Conservation (phyloP, 345 rosid species). For the Acer saccharum region DNA sequence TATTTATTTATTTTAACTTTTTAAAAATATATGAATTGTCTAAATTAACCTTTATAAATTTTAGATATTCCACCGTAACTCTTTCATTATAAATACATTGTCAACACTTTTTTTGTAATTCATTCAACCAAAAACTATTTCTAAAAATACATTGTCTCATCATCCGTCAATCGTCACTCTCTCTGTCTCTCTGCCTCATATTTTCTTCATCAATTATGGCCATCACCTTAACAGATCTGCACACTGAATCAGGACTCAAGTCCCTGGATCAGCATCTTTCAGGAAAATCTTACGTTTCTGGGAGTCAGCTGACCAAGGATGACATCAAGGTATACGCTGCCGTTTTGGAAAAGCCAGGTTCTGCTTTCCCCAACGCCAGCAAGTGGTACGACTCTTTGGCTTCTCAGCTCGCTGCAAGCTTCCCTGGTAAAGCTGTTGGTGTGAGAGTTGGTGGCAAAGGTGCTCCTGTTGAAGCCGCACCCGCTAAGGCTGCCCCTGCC, state of each 20-base stretch:
- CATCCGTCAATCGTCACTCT: background rate
- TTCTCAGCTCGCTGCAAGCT: slow-evolving; percentile 66
- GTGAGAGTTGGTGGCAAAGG: slow-evolving; percentile 62
- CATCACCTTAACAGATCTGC: slow-evolving; percentile 77
- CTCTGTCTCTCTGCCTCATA: background rate
- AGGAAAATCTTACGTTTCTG: slow-evolving; percentile 75
- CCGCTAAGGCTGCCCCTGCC: slow-evolving; percentile 51
- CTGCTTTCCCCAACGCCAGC: slow-evolving; percentile 67
- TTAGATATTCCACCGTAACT: too few species aligned
- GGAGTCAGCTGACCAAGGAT: slow-evolving; percentile 58
- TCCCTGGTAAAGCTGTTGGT: slow-evolving; percentile 85
- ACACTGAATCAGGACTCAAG: slow-evolving; percentile 81
- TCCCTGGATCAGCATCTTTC: slow-evolving; percentile 70
- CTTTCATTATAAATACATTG: too few species aligned
- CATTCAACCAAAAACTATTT: too few species aligned
- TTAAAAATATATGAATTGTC: too few species aligned
- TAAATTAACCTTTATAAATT: too few species aligned
- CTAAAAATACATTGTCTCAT: background rate
- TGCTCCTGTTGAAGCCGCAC: slow-evolving; percentile 44
- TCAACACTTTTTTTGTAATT: too few species aligned
- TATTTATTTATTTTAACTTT: too few species aligned
- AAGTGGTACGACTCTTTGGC: slow-evolving; percentile 76
- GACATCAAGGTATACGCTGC: slow-evolving; percentile 88
- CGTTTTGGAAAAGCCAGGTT: slow-evolving; percentile 59
- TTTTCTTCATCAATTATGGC: slow-evolving; percentile 48